Evolutionary conservation across 2,329 filamentous ascomycete genomes (phyloP), one percentile per base, ranked within the genome.

Genomic region (Colletotrichum tofieldiae): DNA sequence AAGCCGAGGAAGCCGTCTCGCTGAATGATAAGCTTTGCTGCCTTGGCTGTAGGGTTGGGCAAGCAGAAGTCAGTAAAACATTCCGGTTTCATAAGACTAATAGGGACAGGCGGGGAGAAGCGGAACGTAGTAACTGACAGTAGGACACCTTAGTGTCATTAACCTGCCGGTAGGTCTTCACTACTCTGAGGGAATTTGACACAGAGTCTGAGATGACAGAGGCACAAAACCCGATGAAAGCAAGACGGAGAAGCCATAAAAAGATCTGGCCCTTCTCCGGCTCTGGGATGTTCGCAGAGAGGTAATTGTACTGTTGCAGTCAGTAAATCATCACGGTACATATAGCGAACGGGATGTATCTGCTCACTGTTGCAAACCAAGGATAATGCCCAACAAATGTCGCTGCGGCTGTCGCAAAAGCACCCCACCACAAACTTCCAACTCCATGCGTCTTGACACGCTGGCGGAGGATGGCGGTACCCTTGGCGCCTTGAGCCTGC

Each of bases 91-190:
- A 23, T 14, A 5, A 39, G 1, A 5, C 14, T 3, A 14, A 11
- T 9, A 26, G 20, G 26, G 16, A 18, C 7, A 26, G 26, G 5
- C 12, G 11, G 1, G 16, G 12, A n/a, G 35, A 12, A 3, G 29
- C 3, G 14, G 1, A 26, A 37, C 35, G 4, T 1, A 18, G 7
- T 5, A 14, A 45, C 79, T 77, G 77, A 86, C 84, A 71, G 51
- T 87, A 87, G 2, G 85, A 86, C 1, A 87, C 80, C 56, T 84
- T 79, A 5, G 80, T 84, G 23, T 86, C 84, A 63, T 87, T 86
- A 70, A 86, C 85, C 72, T 87, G 85, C 1, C 85, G 84, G 67
- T 86, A 87, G 0, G 85, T 87, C 76, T 87, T 87, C 6, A 87
- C 81, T 0, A 87, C 85, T 35, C 85, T 77, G 54, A 87, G 60